These are phyloP conservation scores for Eimeria sp. DNA, from an alignment of 169 alveolate species.

Conservation along the genomic window DNA sequence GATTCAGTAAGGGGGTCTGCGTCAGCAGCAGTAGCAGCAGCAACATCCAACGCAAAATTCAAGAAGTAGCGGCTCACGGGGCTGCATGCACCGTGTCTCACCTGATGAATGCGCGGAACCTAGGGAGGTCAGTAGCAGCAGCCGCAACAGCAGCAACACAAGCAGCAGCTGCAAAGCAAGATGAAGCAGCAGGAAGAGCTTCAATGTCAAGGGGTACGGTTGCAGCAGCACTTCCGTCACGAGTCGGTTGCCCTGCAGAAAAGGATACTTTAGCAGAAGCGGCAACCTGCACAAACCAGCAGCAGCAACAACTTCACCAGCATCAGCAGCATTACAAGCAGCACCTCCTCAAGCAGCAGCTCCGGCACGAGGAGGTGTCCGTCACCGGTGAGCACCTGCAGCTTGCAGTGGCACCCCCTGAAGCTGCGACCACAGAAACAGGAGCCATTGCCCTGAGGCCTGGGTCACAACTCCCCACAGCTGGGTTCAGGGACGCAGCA, in stretches of 20 bases:
- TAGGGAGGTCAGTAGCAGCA: not conserved
- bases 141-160: slow-evolving; percentile 27
- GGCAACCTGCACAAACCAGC: not conserved
- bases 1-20: not conserved
- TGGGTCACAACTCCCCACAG: not conserved
- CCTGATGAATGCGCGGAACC: not conserved
- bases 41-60: not conserved
- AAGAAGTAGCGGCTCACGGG: slow-evolving; percentile 62
- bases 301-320: slow-evolving; percentile 36
- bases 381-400: not conserved
- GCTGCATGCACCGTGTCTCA: slow-evolving; percentile 24
- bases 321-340: slow-evolving; percentile 8
- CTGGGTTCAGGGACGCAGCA: not conserved
- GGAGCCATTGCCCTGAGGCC: not conserved
- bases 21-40: not conserved
- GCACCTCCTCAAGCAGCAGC: not conserved
- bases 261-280: not conserved
- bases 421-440: not conserved
- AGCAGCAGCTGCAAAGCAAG: not conserved
- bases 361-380: not conserved
- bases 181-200: slow-evolving; percentile 43
- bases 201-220: not conserved
- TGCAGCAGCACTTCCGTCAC: not conserved
- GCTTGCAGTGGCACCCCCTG: not conserved
- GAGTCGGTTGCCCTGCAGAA: not conserved